Evolutionary conservation across 176 grass and related monocot species (phyloP).

Genomic region (Avena eriantha): DNA sequence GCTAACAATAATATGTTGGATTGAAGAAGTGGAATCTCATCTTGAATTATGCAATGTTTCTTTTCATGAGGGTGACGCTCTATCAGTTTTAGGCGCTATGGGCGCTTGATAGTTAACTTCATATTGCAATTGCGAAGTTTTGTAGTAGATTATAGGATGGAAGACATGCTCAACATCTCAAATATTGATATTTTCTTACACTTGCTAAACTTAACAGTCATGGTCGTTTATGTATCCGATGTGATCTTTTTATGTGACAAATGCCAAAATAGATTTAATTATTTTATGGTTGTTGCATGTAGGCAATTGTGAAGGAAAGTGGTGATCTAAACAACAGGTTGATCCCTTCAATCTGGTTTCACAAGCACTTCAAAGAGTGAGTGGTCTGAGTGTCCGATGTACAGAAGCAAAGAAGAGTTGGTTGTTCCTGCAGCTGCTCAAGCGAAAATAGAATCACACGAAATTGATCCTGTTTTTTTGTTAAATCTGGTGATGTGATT

Average conservation of each 20-base stretch:
- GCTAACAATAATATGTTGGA: conserved; percentile 5
- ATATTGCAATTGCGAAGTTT: neutral
- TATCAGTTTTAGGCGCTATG: neutral
- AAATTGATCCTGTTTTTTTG: conserved; percentile 41
- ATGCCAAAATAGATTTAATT: neutral
- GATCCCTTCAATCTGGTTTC: conserved; percentile 40
- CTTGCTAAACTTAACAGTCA: conserved; percentile 14
- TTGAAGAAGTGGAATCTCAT: neutral
- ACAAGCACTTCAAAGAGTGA: conserved; percentile 64
- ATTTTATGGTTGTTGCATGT: neutral
- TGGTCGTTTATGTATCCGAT: neutral
- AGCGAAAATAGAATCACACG: conserved; percentile 54
- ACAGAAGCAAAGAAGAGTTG: conserved; percentile 56
- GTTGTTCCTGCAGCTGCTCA: conserved; percentile 46
- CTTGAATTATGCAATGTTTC: neutral
- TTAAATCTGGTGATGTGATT: conserved; percentile 44
- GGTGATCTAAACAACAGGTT: conserved; percentile 1
- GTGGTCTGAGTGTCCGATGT: conserved; percentile 63
- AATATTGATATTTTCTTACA: neutral
- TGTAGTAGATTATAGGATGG: neutral
- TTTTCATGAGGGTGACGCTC: neutral
- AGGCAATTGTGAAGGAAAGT: neutral
- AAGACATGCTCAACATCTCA: neutral
- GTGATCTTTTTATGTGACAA: neutral
- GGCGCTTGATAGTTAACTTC: neutral